Conservation (phyloP, 2,329 filamentous ascomycete genomes). For the Colletotrichum sp. region DNA sequence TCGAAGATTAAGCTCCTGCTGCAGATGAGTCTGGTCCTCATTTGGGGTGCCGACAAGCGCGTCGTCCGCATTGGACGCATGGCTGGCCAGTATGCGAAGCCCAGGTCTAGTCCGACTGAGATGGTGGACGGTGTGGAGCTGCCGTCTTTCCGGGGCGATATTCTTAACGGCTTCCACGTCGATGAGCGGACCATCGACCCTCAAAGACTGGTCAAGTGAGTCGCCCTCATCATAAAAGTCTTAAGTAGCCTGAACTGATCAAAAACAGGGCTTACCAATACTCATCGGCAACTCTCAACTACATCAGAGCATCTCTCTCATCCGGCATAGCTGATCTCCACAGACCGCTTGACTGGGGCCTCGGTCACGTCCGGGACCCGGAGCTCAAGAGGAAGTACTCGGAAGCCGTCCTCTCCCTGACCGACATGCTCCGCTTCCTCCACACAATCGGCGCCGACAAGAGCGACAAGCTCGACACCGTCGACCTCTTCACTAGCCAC, state of each 20-base stretch:
- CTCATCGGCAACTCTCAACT: conserved; percentile 93
- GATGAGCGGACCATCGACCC: conserved; percentile 84
- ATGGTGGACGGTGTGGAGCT: conserved; percentile 79
- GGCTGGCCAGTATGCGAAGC: conserved; percentile 98
- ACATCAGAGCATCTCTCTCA: conserved; percentile 80
- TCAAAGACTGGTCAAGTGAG: conserved; percentile 74
- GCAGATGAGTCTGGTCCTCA: conserved; percentile 95
- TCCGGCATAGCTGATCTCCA: conserved; percentile 94
- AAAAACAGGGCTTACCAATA: conserved; percentile 82
- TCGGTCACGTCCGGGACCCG: conserved; percentile 88
- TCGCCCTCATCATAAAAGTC: neutral
- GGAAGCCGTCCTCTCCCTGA: conserved; percentile 82
- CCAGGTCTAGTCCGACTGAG: conserved; percentile 87
- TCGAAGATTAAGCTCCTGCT: conserved; percentile 95
- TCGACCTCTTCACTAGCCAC: conserved; percentile 95
- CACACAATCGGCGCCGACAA: conserved; percentile 90
- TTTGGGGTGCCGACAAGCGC: conserved; percentile 82
- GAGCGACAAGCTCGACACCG: conserved; percentile 82
- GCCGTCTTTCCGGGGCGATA: conserved; percentile 92
- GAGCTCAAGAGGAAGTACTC: conserved; percentile 86
- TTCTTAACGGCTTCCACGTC: conserved; percentile 85
- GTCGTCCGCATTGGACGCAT: conserved; percentile 95
- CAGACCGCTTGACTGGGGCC: conserved; percentile 90
- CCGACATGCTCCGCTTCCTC: conserved; percentile 93
- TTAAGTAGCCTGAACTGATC: neutral